Percentiles rank a stretch among this genome's conserved stretches.
Conservation (phyloP, 768 basidiomycete species). For the Auriscalpium vulgare region DNA sequence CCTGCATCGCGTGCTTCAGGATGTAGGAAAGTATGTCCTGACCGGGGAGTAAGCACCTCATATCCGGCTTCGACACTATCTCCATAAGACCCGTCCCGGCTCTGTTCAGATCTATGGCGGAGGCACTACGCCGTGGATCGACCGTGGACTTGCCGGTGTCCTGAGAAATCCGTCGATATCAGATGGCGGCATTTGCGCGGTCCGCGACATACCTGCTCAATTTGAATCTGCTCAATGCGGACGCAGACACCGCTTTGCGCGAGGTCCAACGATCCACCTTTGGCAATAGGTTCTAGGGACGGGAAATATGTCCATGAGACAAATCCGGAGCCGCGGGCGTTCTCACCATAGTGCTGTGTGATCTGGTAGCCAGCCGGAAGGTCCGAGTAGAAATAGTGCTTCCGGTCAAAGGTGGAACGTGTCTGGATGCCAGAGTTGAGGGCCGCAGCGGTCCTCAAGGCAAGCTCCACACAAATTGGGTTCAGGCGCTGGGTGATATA, state of each 20-base stretch:
- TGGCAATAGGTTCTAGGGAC: constrained; percentile 72
- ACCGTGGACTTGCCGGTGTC: constrained; percentile 87
- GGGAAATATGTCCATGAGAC: constrained; percentile 3
- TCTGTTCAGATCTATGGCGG: constrained; percentile 81
- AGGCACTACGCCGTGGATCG: constrained; percentile 39
- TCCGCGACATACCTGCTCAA: constrained; percentile 67
- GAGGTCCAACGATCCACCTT: constrained; percentile 49
- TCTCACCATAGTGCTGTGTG: constrained; percentile 84
- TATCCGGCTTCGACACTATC: constrained; percentile 91
- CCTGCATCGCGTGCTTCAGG: constrained; percentile 18
- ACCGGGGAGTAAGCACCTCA: constrained; percentile 35
- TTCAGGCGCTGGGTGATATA: constrained; percentile 43
- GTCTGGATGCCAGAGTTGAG: constrained; percentile 56
- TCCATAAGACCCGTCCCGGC: constrained; percentile 89
- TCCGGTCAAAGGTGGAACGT: constrained; percentile 85
- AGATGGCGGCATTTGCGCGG: background rate
- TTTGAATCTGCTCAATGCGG: constrained; percentile 89
- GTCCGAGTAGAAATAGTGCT: constrained; percentile 97
- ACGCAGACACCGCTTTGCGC: constrained; percentile 37
- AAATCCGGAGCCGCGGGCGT: background rate
- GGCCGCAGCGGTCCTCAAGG: constrained; percentile 74
- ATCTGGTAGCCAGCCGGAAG: constrained; percentile 94
- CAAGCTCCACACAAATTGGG: constrained; percentile 66
- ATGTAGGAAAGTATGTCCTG: background rate
- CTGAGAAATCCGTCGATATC: constrained; percentile 29